A percentile compares a stretch with the other conserved stretches of the same genome.
These are phyloP conservation scores for Phalaenopsis equestris DNA, from an alignment of 106 monocot genomes.

Conservation along the genomic window DNA sequence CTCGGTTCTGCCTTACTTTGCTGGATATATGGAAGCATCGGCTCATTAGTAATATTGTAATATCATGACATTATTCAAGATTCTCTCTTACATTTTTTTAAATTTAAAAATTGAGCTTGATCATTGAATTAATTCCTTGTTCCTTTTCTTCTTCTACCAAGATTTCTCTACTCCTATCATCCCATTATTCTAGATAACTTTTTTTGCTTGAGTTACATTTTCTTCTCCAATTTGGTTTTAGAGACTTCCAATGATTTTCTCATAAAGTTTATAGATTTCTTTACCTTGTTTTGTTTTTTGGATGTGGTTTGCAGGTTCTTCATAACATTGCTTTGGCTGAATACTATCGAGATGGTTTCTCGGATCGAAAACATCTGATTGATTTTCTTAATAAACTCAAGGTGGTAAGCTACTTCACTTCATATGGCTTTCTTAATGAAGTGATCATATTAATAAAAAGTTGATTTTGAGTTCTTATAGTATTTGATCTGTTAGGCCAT, in stretches of 20 bases:
- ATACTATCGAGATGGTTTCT: conserved; percentile 45
- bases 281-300: background rate
- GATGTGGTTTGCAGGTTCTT: conserved; percentile 42
- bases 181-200: background rate
- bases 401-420: conserved; percentile 32
- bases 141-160: background rate
- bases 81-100: background rate
- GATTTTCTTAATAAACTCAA: conserved; percentile 45
- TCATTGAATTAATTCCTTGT: background rate
- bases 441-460: background rate
- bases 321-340: conserved; percentile 73
- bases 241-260: background rate
- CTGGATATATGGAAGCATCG: background rate
- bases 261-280: background rate
- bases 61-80: background rate
- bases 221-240: background rate
- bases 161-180: background rate
- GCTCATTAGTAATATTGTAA: background rate
- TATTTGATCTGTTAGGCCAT: background rate
- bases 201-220: background rate
- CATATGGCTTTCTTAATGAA: background rate
- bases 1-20: background rate
- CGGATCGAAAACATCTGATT: conserved; percentile 55
- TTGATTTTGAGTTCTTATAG: background rate
- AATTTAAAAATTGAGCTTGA: too few species aligned